Percentiles rank a stretch among this genome's conserved stretches.
Conservation (phyloP, 2,329 filamentous ascomycete species). For the Pestalotiopsis sp. region DNA sequence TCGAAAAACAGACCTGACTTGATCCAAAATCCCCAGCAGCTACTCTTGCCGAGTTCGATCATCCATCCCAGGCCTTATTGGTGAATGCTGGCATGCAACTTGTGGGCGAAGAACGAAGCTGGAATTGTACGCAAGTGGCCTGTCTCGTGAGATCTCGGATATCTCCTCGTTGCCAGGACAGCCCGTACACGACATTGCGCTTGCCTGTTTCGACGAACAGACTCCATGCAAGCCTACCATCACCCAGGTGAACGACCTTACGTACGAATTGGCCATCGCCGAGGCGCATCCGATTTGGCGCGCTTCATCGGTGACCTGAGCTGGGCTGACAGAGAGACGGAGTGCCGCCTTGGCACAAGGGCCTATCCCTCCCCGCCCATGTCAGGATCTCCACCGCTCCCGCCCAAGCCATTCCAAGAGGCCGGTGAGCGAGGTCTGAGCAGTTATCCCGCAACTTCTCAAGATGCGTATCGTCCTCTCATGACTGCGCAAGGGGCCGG, state of each 20-base stretch:
- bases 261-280: constrained; percentile 59
- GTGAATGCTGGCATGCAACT: constrained; percentile 26
- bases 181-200: constrained; percentile 26
- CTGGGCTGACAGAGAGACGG: constrained; percentile 58
- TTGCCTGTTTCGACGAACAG: constrained; percentile 23
- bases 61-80: constrained; percentile 20
- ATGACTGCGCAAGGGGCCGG: constrained; percentile 39
- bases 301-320: constrained; percentile 59
- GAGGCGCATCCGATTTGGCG: constrained; percentile 58
- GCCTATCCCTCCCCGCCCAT: constrained; percentile 75
- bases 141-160: constrained; percentile 13
- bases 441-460: constrained; percentile 46
- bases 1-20: background rate
- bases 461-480: constrained; percentile 54
- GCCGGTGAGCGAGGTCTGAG: constrained; percentile 57
- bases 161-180: constrained; percentile 27
- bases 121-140: background rate
- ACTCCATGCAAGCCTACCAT: constrained; percentile 59
- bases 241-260: constrained; percentile 45
- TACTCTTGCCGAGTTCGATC: background rate
- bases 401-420: constrained; percentile 61
- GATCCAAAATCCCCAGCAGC: background rate
- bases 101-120: background rate
- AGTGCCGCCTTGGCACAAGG: constrained; percentile 56
- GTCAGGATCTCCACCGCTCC: constrained; percentile 69